Evolutionary conservation across 768 basidiomycete species (phyloP).

Genomic region (Leccinum imitatum): DNA sequence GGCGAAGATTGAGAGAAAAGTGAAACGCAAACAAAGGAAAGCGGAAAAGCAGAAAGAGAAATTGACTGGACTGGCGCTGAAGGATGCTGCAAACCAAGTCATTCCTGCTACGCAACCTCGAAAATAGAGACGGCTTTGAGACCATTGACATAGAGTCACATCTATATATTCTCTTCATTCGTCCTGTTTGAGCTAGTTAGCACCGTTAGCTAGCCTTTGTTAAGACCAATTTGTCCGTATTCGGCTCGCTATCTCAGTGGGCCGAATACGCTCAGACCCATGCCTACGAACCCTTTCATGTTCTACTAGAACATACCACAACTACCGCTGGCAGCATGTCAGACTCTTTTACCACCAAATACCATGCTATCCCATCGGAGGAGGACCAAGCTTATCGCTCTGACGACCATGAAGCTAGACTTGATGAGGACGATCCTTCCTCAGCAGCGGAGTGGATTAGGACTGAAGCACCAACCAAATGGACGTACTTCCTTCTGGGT

Average conservation of each 20-base stretch:
- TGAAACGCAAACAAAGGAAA: slow-evolving; percentile 43
- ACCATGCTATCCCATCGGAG: slow-evolving; percentile 22
- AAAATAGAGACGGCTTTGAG: slow-evolving; percentile 7
- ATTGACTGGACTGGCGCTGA: slow-evolving; percentile 49
- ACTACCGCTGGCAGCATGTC: slow-evolving; percentile 7
- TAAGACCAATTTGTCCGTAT: background rate
- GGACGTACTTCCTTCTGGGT: slow-evolving; percentile 74
- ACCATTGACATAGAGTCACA: background rate
- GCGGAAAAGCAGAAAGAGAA: slow-evolving; percentile 52
- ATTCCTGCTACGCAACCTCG: slow-evolving; percentile 37
- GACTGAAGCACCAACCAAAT: slow-evolving; percentile 47
- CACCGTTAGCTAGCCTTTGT: background rate
- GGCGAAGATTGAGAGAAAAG: slow-evolving; percentile 37
- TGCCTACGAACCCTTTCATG: background rate
- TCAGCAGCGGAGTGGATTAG: slow-evolving; percentile 25
- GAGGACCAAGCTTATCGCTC: slow-evolving; percentile 10
- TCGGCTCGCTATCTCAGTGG: background rate
- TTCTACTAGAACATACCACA: background rate
- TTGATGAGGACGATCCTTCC: slow-evolving; percentile 10
- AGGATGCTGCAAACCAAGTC: slow-evolving; percentile 58
- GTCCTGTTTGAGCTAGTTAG: background rate
- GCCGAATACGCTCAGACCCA: background rate
- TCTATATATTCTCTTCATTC: too few relatives aligned
- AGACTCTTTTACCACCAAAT: slow-evolving; percentile 9
- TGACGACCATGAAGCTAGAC: slow-evolving; percentile 1